Evolutionary conservation across 2,329 filamentous ascomycete species (phyloP).

Genomic region (Zarea fungicola): DNA sequence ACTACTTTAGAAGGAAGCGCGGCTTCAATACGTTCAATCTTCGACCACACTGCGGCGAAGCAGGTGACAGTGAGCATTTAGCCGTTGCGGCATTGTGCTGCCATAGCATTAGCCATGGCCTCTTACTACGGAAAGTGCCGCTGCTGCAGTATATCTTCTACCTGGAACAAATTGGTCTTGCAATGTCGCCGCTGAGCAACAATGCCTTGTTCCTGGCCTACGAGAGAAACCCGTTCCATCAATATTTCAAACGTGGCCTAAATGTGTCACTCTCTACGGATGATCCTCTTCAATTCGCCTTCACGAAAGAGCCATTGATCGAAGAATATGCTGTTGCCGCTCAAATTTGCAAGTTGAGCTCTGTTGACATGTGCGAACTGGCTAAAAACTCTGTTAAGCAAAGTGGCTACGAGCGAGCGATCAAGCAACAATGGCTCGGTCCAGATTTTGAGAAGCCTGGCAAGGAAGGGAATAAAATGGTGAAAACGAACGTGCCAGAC

Average conservation of each 20-base stretch:
- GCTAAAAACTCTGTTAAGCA: conserved; percentile 95
- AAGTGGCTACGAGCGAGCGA: conserved; percentile 81
- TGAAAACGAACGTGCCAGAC: conserved; percentile 94
- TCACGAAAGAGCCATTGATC: conserved; percentile 95
- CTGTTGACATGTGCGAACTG: conserved; percentile 97
- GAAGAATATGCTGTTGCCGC: conserved; percentile 97
- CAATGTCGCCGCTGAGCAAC: conserved; percentile 98
- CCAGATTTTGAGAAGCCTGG: conserved; percentile 71
- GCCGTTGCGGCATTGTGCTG: conserved; percentile 87
- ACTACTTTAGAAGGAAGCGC: conserved; percentile 82
- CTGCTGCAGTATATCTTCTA: conserved; percentile 97
- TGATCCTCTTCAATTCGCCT: conserved; percentile 94
- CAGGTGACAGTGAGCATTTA: conserved; percentile 92
- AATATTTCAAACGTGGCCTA: conserved; percentile 89
- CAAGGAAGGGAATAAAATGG: conserved; percentile 81
- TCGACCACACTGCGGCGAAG: conserved; percentile 92
- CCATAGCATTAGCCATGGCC: conserved; percentile 93
- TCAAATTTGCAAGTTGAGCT: conserved; percentile 95
- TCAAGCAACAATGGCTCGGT: conserved; percentile 92
- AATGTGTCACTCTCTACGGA: conserved; percentile 97
- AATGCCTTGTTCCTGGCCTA: conserved; percentile 96
- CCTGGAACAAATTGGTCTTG: conserved; percentile 94
- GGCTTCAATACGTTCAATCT: conserved; percentile 95
- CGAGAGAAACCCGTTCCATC: conserved; percentile 91
- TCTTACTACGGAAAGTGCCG: conserved; percentile 88